Evolutionary conservation across 1,284 basidiomycete species (phyloP).

Genomic region (Sanghuangporus weigelae): DNA sequence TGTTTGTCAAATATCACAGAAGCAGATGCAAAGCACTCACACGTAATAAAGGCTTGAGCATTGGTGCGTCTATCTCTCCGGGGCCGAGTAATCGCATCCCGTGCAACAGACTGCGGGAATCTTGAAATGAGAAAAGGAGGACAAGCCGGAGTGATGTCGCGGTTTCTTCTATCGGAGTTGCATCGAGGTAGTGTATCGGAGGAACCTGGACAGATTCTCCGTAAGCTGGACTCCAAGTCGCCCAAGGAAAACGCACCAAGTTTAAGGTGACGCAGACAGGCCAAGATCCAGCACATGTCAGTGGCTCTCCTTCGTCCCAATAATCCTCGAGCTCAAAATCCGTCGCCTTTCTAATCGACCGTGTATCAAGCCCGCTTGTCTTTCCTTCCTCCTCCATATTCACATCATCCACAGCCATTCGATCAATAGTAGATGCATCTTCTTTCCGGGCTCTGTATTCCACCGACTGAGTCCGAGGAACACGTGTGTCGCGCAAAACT

Average conservation of each 20-base stretch:
- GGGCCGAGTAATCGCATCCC: slow-evolving; percentile 57
- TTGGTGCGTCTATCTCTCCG: slow-evolving; percentile 42
- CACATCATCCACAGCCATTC: slow-evolving; percentile 46
- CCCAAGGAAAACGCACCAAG: slow-evolving; percentile 48
- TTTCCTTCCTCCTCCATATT: slow-evolving; percentile 32
- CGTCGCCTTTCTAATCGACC: slow-evolving; percentile 41
- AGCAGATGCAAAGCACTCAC: slow-evolving; percentile 30
- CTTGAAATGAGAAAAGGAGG: slow-evolving; percentile 54
- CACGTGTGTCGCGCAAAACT: slow-evolving; percentile 74
- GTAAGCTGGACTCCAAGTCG: no score
- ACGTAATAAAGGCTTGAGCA: slow-evolving; percentile 46
- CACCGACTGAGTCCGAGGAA: slow-evolving; percentile 63
- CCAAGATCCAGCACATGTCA: slow-evolving; percentile 51
- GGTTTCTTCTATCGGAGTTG: slow-evolving; percentile 58
- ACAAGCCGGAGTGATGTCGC: slow-evolving; percentile 51
- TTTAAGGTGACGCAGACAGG: slow-evolving; percentile 75
- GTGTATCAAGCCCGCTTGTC: slow-evolving; percentile 51
- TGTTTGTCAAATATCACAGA: background rate
- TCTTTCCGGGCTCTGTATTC: slow-evolving; percentile 43
- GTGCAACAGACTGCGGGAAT: slow-evolving; percentile 37
- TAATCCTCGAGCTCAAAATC: slow-evolving; percentile 82
- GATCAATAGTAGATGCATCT: slow-evolving; percentile 25
- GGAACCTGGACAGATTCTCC: no score
- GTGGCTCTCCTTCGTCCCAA: slow-evolving; percentile 73
- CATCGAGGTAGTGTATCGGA: slow-evolving; percentile 62